Evolutionary conservation across 2,329 filamentous ascomycete species (phyloP), one percentile per base, ranked within the genome.

Genomic region (Fragosphaeria purpurea): DNA sequence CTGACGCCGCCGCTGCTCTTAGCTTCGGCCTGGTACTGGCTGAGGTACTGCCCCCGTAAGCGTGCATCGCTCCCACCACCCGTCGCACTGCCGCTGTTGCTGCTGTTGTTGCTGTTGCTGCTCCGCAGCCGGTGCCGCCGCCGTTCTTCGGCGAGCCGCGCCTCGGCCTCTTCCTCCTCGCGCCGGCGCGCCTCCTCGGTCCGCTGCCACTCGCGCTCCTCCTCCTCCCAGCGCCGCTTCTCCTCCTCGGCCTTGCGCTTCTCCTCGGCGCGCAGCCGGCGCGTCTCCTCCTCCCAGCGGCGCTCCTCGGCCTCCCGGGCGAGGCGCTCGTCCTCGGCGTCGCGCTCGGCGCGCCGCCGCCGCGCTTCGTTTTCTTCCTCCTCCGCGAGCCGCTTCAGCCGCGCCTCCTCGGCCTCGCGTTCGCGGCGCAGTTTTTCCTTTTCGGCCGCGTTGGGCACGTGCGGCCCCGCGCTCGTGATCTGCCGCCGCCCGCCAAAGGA

Each of bases 401-500:
- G 74, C 57, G 84, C 78, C 59, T 73, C 82, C 63, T 77, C 82
- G 5, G 72, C 74, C 53, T 75, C 73, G 57, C 74, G 70, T 51
- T 80, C 76, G 57, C 71, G 76, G 44, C 79, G 70, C 51, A 64
- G 67, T 42, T 85, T 85, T 66, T 95, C 86, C 69, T 95, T 96
- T 59, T 95, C 90, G 4, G 84, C 86, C 56, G 89, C 60, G 62
- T 74, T 91, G 1, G 90, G 89, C 8, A 97, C 88, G 44, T 78
- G 67, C 5, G 93, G 93, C 35, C 80, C 76, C 11, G 88, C 80
- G 59, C 77, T 88, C 7, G 90, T 97, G 63, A 98, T 97, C 69
- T 98, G 93, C 53, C 93, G 81, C 59, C 90, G 80, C 13, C 84
- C 88, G 50, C 93, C 93, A 67, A 97, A 97, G 9, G 87, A 82